Base-by-base conservation (phyloP, 2,329 filamentous ascomycete species). In the Chaetomiaceae sp. region DNA sequence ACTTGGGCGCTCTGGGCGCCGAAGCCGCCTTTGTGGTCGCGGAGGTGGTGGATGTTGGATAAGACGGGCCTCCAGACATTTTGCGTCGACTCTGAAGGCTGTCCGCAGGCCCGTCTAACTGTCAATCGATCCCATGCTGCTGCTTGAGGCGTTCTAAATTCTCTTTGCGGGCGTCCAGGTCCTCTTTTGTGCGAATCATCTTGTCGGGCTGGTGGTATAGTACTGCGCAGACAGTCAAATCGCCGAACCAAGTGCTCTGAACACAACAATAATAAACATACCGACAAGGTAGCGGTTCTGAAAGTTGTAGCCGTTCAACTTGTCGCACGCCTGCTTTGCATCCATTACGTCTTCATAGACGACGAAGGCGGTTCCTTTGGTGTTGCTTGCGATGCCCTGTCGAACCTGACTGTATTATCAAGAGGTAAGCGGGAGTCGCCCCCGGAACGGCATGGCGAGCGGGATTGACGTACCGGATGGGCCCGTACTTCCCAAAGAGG, bases 331-430 rank as follows among this genome's bases (percentile, higher is more conserved):
- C 75, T 90, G 86, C 78, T 99, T 99, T 63, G 94, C 91, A 80
- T 99, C 94, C 82, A 94, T 88, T 64, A 97, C 92, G 81, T 99
- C 94, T 75, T 97, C 94, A 80, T 96, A 99, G 74, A 99, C 94
- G 65, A 99, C 94, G 74, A 96, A 99, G 63, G 92, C 94, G 49
- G 94, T 99, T 71, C 94, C 94, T 75, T 97, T 99, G 67, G 94
- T 96, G 73, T 94, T 92, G 75, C 86, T 90, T 64, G 92, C 90
- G 70, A 97, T 97, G 66, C 94, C 94, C 77, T 96, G 91, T 70
- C 94, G 92, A 69, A 99, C 95, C 85, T 99, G 94, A 69, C 92
- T 96, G 46, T 41, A 66, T 43, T 20, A 7, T 4, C 5, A 27
- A 34, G 45, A 55, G 57, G 58, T 71, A 59, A 61, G 56, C 55